phyloP scores from a whole-genome alignment of 495 filamentous ascomycete genomes.

The Penicillium lividum region DNA sequence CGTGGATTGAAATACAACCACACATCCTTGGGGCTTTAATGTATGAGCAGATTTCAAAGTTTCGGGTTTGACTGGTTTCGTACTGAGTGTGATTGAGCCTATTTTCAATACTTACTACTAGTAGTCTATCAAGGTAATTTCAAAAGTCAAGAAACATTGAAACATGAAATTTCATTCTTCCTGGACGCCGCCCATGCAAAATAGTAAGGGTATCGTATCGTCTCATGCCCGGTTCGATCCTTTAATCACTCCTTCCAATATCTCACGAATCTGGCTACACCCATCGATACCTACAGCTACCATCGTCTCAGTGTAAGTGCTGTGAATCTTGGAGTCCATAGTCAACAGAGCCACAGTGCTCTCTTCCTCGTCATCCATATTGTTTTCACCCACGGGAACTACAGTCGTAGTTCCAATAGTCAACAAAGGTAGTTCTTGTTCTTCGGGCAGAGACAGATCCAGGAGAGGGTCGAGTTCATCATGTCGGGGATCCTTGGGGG shows the following conservation, averaged over 20 bases:
- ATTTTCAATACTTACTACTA: constrained; percentile 14
- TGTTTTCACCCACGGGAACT: constrained; percentile 39
- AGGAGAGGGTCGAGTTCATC: constrained; percentile 83
- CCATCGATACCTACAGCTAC: constrained; percentile 88
- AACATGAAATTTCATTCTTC: constrained; percentile 4
- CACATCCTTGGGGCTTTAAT: background rate
- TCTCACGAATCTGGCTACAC: constrained; percentile 78
- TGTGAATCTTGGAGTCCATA: constrained; percentile 81
- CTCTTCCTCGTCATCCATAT: constrained; percentile 41
- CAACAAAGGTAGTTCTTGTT: constrained; percentile 85
- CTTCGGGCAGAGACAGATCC: constrained; percentile 83
- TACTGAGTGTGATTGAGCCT: constrained; percentile 36
- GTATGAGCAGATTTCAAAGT: constrained; percentile 15
- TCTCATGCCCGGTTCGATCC: constrained; percentile 30
- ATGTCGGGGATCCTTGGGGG: constrained; percentile 50
- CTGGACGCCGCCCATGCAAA: constrained; percentile 11
- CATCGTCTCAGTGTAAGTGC: constrained; percentile 82
- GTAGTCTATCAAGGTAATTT: background rate
- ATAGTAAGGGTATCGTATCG: constrained; percentile 25
- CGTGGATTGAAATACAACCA: background rate
- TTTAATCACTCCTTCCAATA: constrained; percentile 63
- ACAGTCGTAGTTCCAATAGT: constrained; percentile 78
- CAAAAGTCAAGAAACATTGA: background rate
- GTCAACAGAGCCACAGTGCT: constrained; percentile 78
- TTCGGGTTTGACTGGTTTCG: background rate